Evolutionary conservation across 2,329 filamentous ascomycete genomes (phyloP).

Genomic region (Fusarium temperatum): DNA sequence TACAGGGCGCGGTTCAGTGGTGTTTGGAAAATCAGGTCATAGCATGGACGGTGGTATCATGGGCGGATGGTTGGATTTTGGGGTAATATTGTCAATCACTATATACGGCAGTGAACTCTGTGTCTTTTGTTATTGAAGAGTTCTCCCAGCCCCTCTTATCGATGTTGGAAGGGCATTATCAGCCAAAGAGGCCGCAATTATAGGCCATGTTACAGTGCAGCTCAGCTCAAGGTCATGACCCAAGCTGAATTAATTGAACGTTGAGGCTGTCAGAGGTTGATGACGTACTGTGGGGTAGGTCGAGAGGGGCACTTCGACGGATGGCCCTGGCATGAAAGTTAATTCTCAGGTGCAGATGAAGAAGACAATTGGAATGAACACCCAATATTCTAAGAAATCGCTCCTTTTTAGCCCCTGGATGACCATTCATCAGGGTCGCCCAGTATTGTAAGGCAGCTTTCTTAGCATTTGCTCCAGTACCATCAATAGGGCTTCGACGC

Average conservation of each 20-base stretch:
- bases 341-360: background rate
- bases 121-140: background rate
- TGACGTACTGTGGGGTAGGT: constrained; percentile 39
- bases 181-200: background rate
- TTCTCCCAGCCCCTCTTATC: background rate
- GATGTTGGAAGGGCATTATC: background rate
- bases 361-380: background rate
- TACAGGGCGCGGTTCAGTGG: background rate
- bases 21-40: constrained; percentile 27
- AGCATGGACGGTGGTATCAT: constrained; percentile 7
- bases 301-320: constrained; percentile 7
- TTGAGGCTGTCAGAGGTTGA: constrained; percentile 5
- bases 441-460: background rate
- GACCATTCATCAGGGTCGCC: background rate
- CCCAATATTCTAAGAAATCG: background rate
- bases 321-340: background rate
- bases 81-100: constrained; percentile 13
- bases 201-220: background rate
- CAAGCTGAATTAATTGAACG: background rate
- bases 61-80: background rate
- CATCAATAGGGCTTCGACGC: background rate
- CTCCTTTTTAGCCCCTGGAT: background rate
- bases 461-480: background rate
- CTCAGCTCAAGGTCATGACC: constrained; percentile 3
- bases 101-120: constrained; percentile 5